Percentiles rank a stretch among this genome's conserved stretches.
These are phyloP conservation scores for Gossypium schwendimanii DNA, from an alignment of 441 rosid species.

Conservation along the genomic window DNA sequence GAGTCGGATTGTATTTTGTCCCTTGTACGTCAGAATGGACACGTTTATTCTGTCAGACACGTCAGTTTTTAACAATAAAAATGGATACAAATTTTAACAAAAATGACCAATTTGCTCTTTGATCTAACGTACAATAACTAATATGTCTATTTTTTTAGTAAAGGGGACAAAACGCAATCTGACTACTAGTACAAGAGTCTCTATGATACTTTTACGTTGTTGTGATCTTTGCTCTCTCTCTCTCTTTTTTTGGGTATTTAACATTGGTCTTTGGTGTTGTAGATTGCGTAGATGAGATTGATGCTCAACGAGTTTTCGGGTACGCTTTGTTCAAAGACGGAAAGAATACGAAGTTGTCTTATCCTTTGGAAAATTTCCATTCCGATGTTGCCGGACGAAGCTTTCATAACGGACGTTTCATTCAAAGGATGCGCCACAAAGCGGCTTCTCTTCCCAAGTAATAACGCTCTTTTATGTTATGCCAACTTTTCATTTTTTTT, in stretches of 20 bases:
- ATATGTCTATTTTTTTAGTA: too few relatives aligned
- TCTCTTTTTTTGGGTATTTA: neutral
- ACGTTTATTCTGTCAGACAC: too few relatives aligned
- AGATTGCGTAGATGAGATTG: slow-evolving; percentile 22
- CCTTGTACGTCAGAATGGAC: too few relatives aligned
- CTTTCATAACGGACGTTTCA: slow-evolving; percentile 22
- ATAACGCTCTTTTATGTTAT: neutral
- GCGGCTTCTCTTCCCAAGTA: slow-evolving; percentile 20
- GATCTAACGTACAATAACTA: too few relatives aligned
- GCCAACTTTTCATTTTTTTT: neutral
- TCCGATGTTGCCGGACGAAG: slow-evolving; percentile 18
- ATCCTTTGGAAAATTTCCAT: slow-evolving; percentile 11
- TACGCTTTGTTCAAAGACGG: slow-evolving; percentile 20
- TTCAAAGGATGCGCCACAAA: slow-evolving; percentile 19
- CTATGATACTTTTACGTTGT: neutral
- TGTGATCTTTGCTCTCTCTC: neutral
- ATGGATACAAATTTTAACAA: too few relatives aligned
- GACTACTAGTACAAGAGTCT: too few relatives aligned
- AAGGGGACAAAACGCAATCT: too few relatives aligned
- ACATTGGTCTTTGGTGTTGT: neutral
- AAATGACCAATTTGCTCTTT: too few relatives aligned
- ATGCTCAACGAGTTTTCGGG: slow-evolving; percentile 21
- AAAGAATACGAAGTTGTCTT: slow-evolving; percentile 10
- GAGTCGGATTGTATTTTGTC: too few relatives aligned
- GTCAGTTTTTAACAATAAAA: too few relatives aligned